A percentile compares a stretch with the other conserved stretches of the same genome.
Evolutionary conservation across 208 protist species (phyloP).

Genomic region (Porcisia deanei): DNA sequence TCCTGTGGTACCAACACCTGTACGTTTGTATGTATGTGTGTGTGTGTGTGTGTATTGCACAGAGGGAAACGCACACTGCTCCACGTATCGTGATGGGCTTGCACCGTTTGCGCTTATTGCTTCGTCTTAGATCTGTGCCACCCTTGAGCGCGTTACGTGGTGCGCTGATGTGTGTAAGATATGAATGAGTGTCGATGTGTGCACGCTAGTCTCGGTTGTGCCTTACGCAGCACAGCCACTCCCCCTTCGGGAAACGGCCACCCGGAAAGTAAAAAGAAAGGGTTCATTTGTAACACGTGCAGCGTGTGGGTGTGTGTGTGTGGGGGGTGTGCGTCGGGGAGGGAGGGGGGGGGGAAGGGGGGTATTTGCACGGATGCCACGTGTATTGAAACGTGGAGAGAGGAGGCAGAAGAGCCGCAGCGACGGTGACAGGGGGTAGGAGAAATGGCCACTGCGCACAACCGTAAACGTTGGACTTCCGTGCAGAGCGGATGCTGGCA

Average conservation of each 20-base stretch:
- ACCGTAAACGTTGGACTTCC: not conserved
- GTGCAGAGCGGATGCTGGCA: too few species aligned
- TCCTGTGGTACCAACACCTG: not conserved
- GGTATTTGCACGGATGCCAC: too few species aligned
- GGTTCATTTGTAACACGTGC: not conserved
- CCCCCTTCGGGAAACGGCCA: not conserved
- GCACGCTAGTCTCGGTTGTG: not conserved
- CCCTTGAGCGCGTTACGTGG: not conserved
- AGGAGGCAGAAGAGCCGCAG: conserved; percentile 3
- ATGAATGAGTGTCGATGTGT: not conserved
- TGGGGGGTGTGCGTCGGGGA: too few species aligned
- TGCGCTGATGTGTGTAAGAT: not conserved
- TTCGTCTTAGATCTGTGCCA: not conserved
- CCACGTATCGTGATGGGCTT: not conserved
- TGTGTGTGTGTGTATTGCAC: conserved; percentile 3
- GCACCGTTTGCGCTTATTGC: not conserved
- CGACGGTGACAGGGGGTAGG: not conserved
- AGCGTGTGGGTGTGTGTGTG: not conserved
- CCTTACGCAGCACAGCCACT: not conserved
- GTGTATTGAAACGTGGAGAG: not conserved
- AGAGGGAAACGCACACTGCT: not conserved
- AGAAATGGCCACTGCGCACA: not conserved
- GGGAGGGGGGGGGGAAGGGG: too few species aligned
- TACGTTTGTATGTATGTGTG: conserved; percentile 1
- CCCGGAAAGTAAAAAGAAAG: not conserved